Percentiles rank a stretch among this genome's conserved stretches.
Conservation (phyloP, 108 stramenopile genomes). For the Hondaea fermentalgiana region DNA sequence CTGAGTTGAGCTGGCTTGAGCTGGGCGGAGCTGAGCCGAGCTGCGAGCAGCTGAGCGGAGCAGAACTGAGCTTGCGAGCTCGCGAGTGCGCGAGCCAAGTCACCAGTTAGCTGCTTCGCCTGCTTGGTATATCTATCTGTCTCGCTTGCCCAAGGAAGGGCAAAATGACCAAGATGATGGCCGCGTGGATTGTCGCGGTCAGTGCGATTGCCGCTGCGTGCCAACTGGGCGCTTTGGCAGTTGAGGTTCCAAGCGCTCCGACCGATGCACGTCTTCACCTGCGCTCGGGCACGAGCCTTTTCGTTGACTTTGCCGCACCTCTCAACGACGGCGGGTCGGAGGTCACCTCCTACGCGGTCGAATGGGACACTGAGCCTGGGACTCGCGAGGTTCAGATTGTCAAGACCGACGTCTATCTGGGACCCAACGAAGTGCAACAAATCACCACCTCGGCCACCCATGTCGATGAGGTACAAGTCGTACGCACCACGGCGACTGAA, state of each 20-base stretch:
- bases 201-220: not conserved
- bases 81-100: no score
- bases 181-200: not conserved
- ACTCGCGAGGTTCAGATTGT: slow-evolving; percentile 61
- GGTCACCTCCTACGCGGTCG: slow-evolving; percentile 33
- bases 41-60: no score
- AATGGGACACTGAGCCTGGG: slow-evolving; percentile 72
- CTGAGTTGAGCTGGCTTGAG: no score
- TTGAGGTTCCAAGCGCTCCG: not conserved
- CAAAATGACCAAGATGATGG: no score
- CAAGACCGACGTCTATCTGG: slow-evolving; percentile 55
- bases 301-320: not conserved
- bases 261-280: not conserved
- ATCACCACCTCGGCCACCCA: slow-evolving; percentile 50
- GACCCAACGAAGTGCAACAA: slow-evolving; percentile 68
- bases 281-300: not conserved
- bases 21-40: no score
- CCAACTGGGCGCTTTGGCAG: not conserved
- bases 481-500: slow-evolving; percentile 42
- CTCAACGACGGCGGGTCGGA: not conserved
- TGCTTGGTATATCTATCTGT: no score
- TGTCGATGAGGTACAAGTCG: slow-evolving; percentile 61
- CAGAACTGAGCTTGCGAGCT: no score
- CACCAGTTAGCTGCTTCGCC: no score
- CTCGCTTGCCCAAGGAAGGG: no score